Percentiles rank a stretch among this genome's conserved stretches.
Conservation (phyloP, 441 rosid species). For the Pelargonium citronellum region DNA sequence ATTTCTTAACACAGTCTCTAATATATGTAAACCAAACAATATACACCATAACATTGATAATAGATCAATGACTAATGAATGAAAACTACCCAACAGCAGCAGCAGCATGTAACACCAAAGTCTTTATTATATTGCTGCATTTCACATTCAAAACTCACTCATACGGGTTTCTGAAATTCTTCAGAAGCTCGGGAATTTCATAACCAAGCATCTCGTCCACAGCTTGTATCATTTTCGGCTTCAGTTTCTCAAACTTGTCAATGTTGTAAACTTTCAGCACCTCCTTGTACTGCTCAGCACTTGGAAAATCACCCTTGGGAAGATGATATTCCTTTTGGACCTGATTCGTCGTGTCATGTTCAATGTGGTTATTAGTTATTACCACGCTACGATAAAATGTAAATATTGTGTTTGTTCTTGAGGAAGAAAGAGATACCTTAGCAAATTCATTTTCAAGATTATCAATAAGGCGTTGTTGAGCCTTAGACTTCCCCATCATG, state of each 20-base stretch:
- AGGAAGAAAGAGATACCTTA: slow-evolving; percentile 40
- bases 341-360: slow-evolving; percentile 26
- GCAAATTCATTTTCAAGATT: slow-evolving; percentile 66
- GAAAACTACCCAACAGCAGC: too few species aligned
- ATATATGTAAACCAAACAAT: too few species aligned
- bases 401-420: background rate
- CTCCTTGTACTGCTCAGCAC: slow-evolving; percentile 70
- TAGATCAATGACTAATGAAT: too few species aligned
- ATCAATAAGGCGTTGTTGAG: slow-evolving; percentile 75
- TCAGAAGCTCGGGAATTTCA: slow-evolving; percentile 77
- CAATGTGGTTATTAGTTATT: background rate
- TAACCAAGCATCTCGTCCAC: slow-evolving; percentile 91
- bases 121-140: slow-evolving; percentile 15
- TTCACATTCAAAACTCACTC: slow-evolving; percentile 20
- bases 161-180: slow-evolving; percentile 76
- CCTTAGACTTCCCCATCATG: slow-evolving; percentile 84
- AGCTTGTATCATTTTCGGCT: slow-evolving; percentile 79
- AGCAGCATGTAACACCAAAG: background rate
- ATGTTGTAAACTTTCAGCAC: slow-evolving; percentile 63
- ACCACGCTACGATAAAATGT: background rate
- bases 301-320: slow-evolving; percentile 86
- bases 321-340: slow-evolving; percentile 79
- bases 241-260: slow-evolving; percentile 80
- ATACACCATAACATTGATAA: too few species aligned
- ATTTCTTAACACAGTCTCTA: too few species aligned